A percentile compares a stretch with the other conserved stretches of the same genome.
Conservation (phyloP, 441 rosid genomes). For the Adansonia madagascariensis region DNA sequence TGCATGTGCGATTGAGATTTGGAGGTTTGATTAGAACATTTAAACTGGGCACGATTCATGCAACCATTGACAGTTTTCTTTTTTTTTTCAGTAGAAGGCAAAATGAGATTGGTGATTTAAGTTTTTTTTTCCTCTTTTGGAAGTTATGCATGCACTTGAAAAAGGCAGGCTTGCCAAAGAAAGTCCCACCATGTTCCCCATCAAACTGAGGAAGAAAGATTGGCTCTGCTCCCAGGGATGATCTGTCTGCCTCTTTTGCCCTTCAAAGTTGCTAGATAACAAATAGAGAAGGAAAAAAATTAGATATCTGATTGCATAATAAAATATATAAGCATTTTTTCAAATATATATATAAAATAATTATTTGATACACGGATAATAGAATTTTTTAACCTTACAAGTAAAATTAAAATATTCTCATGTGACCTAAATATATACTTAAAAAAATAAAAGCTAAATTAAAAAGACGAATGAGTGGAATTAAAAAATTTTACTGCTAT, state of each 20-base stretch:
- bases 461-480: too few species aligned
- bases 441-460: too few species aligned
- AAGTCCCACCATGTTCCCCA: background rate
- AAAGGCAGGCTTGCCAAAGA: slow-evolving; percentile 1
- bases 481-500: too few species aligned
- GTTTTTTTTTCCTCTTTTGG: background rate
- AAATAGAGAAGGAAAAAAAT: too few species aligned
- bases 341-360: too few species aligned
- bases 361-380: too few species aligned
- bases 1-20: background rate
- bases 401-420: too few species aligned
- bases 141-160: slow-evolving; percentile 11
- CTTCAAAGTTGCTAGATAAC: background rate
- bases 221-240: slow-evolving; percentile 12
- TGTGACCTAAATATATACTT: too few species aligned
- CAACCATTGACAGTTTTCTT: background rate
- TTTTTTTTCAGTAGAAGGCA: background rate
- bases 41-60: background rate
- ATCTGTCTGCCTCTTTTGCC: slow-evolving; percentile 3
- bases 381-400: too few species aligned
- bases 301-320: too few species aligned
- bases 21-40: too few species aligned
- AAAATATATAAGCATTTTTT: too few species aligned
- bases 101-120: background rate
- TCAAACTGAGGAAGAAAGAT: slow-evolving; percentile 7